A percentile compares a stretch with the other conserved stretches of the same genome.
These are phyloP conservation scores for Gypsophila paniculata DNA, from an alignment of 179 eudicot species.

Conservation along the genomic window DNA sequence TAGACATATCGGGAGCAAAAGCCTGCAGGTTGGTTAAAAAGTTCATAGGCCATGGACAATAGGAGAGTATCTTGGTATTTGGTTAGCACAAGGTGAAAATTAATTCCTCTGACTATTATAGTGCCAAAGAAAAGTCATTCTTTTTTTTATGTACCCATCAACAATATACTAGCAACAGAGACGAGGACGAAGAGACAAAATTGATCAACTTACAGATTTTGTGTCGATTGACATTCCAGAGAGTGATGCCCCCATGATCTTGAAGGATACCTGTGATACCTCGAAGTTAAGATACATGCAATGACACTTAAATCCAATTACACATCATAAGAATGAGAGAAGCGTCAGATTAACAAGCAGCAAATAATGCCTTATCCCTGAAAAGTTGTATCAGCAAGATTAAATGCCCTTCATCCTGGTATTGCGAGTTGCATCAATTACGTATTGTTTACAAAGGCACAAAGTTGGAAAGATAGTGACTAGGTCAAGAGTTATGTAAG, in stretches of 20 bases:
- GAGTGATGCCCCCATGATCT: constrained; percentile 73
- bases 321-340: constrained; percentile 5
- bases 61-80: constrained; percentile 2
- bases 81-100: neutral
- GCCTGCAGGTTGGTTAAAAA: neutral
- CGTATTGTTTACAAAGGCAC: neutral
- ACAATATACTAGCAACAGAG: constrained; percentile 5
- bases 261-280: constrained; percentile 79
- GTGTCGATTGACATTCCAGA: constrained; percentile 85
- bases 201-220: constrained; percentile 62
- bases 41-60: neutral
- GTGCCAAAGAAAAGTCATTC: too few relatives aligned
- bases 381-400: neutral
- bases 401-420: neutral
- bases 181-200: constrained; percentile 10
- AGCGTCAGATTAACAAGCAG: neutral
- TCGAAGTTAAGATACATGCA: constrained; percentile 8
- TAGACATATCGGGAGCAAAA: constrained; percentile 2
- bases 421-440: too few relatives aligned
- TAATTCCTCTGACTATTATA: neutral
- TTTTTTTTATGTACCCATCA: neutral
- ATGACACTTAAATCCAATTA: constrained; percentile 15
- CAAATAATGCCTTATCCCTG: neutral
- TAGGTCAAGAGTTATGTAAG: neutral
- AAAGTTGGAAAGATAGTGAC: too few relatives aligned